A percentile compares a stretch with the other conserved stretches of the same genome.
phyloP scores from a whole-genome alignment of 345 rosid species.

The Syzygium aqueum region DNA sequence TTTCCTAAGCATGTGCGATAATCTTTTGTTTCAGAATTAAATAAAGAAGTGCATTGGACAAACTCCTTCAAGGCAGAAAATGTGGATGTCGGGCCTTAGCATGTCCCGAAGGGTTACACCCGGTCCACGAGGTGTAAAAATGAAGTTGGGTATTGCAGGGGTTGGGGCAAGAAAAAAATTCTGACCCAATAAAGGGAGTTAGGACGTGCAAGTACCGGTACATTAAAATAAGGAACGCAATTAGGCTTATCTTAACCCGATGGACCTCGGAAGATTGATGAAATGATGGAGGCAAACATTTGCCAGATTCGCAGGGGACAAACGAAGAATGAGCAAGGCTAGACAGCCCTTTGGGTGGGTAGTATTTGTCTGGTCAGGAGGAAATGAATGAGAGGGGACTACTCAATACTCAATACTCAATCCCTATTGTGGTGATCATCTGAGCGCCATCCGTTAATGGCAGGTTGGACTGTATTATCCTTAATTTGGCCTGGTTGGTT shows the following conservation, averaged over 20 bases:
- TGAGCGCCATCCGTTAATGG: not conserved
- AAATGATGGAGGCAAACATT: not conserved
- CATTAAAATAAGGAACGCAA: no score
- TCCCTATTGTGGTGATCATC: not conserved
- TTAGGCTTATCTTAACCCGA: not conserved
- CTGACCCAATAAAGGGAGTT: no score
- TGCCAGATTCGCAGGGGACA: not conserved
- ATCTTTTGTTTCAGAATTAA: not conserved
- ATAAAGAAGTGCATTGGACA: not conserved
- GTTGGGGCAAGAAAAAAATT: no score
- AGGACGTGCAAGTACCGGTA: no score
- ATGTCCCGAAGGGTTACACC: no score
- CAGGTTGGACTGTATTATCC: not conserved
- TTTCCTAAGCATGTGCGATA: not conserved
- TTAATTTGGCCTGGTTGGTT: no score
- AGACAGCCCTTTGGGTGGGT: not conserved
- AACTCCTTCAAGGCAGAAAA: not conserved
- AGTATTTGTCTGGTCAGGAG: not conserved
- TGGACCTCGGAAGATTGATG: not conserved
- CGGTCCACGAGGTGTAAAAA: no score
- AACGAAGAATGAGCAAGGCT: not conserved
- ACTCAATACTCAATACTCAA: not conserved
- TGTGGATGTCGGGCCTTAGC: not conserved
- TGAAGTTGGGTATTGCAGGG: no score
- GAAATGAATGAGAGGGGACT: not conserved